A percentile compares a stretch with the other conserved stretches of the same genome.
phyloP scores from a whole-genome alignment of 805 yeast genomes.

The Suhomyces faveliae region DNA sequence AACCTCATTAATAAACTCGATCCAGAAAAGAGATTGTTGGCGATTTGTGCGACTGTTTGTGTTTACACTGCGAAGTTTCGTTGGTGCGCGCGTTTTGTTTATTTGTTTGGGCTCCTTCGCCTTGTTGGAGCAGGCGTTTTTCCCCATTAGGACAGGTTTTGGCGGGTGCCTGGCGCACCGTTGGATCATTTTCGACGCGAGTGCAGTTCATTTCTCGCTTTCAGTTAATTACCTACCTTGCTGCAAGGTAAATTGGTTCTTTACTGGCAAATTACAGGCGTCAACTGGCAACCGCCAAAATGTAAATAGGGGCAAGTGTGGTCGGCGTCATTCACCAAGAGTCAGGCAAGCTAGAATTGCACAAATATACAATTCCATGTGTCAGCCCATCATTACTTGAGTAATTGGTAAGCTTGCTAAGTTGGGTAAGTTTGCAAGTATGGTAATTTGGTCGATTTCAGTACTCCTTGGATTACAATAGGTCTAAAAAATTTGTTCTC shows the following conservation, averaged over 20 bases:
- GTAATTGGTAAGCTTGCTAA: too few relatives aligned
- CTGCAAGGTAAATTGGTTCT: not conserved
- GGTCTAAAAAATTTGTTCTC: not conserved
- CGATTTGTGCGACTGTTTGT: conserved; percentile 5
- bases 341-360: not conserved
- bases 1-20: conserved; percentile 3
- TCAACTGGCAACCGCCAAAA: not conserved
- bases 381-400: too few relatives aligned
- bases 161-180: not conserved
- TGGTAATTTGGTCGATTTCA: not conserved
- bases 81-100: conserved; percentile 2
- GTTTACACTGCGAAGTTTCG: conserved; percentile 4
- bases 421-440: too few relatives aligned
- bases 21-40: conserved; percentile 5
- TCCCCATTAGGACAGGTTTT: conserved; percentile 2
- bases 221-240: conserved; percentile 1
- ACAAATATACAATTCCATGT: too few relatives aligned
- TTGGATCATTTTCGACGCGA: not conserved
- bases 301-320: not conserved
- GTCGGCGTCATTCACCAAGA: not conserved
- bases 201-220: conserved; percentile 2
- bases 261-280: not conserved
- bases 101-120: conserved; percentile 1
- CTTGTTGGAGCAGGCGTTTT: conserved; percentile 5
- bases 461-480: not conserved